Base-by-base conservation (phyloP, 2,329 filamentous ascomycete genomes). In the Fusarium tupiense region DNA sequence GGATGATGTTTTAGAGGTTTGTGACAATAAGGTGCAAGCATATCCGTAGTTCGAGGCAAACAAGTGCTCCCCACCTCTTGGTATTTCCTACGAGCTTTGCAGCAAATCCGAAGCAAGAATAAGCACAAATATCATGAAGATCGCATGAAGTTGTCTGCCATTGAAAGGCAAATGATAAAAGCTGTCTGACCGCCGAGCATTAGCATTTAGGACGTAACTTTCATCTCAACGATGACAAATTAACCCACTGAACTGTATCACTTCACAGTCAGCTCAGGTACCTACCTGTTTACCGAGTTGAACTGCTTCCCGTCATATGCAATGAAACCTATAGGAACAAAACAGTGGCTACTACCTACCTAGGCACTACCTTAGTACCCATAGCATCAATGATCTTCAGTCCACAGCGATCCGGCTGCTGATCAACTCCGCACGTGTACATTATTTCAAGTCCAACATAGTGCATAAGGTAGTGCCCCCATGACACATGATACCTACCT, bases 341-440 rank as follows among this genome's bases (percentile, higher is more conserved):
- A 54, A 52, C 62, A 31, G 38, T 20, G 53, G n/a, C 35, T 37
- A 24, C 31, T 38, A 35, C 13, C 6, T 35, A 35, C 12, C 12
- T 33, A 33, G 14, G 33, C 8, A 35, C 33, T 35, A 35, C 33
- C 33, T 35, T 17, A 35, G 33, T 35, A 35, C 33, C 33, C 29
- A 43, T 66, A 31, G 46, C 50, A 52, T 65, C 49, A 60, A 49
- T 58, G 71, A 73, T 74, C 71, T 72, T 62, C 56, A 59, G 56
- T 22, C 40, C 31, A 40, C 16, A 69, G 61, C 43, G 59, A 64
- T 61, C 68, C 22, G 65, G 59, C 65, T 62, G 65, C 50, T 73
- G 70, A 73, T 71, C 70, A 73, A 43, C 60, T 71, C 53, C 26
- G 52, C 67, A 67, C 69, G 56, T 73, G 65, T 66, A 29, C 44